These are phyloP conservation scores for Colletotrichum filicis DNA, from an alignment of 2,329 filamentous ascomycete genomes.

Conservation along the genomic window DNA sequence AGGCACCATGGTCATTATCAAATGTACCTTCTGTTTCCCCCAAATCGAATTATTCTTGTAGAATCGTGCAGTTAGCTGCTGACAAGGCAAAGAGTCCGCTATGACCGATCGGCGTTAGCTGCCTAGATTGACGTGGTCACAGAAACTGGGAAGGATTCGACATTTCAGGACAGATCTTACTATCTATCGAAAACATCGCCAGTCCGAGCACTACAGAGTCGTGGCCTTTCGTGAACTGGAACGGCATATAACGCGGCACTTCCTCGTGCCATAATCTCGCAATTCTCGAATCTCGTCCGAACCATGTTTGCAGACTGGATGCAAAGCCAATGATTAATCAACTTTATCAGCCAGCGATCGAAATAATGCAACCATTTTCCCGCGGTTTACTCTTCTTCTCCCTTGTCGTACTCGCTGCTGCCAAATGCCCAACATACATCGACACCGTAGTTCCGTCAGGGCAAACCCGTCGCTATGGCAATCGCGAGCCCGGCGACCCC, in stretches of 20 bases:
- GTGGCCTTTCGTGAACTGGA: not conserved
- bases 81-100: not conserved
- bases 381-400: not conserved
- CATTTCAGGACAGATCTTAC: not conserved
- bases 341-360: too few relatives aligned
- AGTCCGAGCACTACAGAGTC: not conserved
- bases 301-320: too few relatives aligned
- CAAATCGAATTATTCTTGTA: not conserved
- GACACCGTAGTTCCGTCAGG: conserved; percentile 6
- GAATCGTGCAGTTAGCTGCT: not conserved
- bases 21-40: not conserved
- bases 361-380: not conserved
- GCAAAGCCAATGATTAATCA: too few relatives aligned
- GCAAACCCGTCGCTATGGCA: not conserved
- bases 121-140: not conserved
- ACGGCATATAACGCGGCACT: not conserved
- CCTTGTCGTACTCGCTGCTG: not conserved
- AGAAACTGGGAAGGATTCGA: not conserved
- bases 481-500: conserved; percentile 6
- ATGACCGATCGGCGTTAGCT: not conserved
- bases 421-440: conserved; percentile 23
- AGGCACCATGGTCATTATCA: too few relatives aligned
- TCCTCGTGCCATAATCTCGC: not conserved
- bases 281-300: too few relatives aligned
- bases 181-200: not conserved